Evolutionary conservation across 2,329 filamentous ascomycete genomes (phyloP).

Genomic region (Paraphaeosphaeria sporulosa): DNA sequence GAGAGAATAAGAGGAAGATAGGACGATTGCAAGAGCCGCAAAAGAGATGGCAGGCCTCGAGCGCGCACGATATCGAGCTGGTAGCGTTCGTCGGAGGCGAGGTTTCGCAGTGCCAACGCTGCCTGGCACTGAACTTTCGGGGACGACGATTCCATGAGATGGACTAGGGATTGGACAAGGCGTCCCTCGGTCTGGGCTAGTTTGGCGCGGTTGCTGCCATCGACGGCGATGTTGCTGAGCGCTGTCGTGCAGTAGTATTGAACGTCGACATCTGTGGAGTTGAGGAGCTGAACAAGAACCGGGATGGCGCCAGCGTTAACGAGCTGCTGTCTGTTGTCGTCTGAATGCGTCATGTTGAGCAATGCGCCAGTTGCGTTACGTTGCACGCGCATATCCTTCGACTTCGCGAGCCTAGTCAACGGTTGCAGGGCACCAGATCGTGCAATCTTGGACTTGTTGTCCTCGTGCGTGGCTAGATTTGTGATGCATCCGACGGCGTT

Average conservation of each 20-base stretch:
- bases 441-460: constrained; percentile 99
- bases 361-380: constrained; percentile 95
- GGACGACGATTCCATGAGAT: constrained; percentile 96
- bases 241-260: constrained; percentile 99
- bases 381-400: constrained; percentile 98
- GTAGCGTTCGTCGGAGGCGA: constrained; percentile 98
- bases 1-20: constrained; percentile 96
- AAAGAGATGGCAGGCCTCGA: constrained; percentile 81
- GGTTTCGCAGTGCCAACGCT: constrained; percentile 88
- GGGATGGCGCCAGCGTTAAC: constrained; percentile 98
- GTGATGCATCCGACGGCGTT: constrained; percentile 99
- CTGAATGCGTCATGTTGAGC: constrained; percentile 99
- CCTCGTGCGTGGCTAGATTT: constrained; percentile 96
- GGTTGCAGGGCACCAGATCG: constrained; percentile 91
- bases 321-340: constrained; percentile 96
- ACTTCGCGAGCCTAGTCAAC: constrained; percentile 90
- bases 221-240: constrained; percentile 97
- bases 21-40: constrained; percentile 90
- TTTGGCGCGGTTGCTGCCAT: constrained; percentile 87
- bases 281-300: constrained; percentile 92
- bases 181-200: constrained; percentile 89
- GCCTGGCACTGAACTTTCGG: constrained; percentile 96
- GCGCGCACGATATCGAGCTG: constrained; percentile 96
- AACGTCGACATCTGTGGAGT: constrained; percentile 92
- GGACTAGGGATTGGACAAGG: constrained; percentile 90